Evolutionary conservation across 2,329 filamentous ascomycete species (phyloP).

Genomic region (Hypoxylon rubiginosum): DNA sequence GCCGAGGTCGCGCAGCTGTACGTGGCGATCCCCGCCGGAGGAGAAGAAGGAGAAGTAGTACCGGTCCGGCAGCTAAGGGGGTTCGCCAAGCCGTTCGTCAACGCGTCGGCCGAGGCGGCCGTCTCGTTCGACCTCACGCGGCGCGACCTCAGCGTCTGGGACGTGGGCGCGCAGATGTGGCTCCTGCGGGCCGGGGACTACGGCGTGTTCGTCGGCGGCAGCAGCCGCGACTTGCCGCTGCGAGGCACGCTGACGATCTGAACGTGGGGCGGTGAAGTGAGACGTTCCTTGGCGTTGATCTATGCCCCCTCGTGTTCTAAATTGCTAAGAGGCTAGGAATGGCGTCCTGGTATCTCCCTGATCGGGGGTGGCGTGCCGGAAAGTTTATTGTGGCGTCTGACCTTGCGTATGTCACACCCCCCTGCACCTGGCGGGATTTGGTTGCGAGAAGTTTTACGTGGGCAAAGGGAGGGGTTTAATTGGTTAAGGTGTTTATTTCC

Average conservation of each 20-base stretch:
- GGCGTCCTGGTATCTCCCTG: too few relatives aligned
- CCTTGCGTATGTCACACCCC: background rate
- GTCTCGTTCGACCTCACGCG: slow-evolving; percentile 69
- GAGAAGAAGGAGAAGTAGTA: slow-evolving; percentile 38
- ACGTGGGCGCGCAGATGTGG: slow-evolving; percentile 73
- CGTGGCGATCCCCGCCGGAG: slow-evolving; percentile 57
- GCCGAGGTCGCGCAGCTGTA: slow-evolving; percentile 66
- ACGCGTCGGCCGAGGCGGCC: slow-evolving; percentile 58
- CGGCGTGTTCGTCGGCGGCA: slow-evolving; percentile 61
- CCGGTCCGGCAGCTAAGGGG: slow-evolving; percentile 74
- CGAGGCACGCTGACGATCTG: slow-evolving; percentile 56
- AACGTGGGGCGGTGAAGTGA: slow-evolving; percentile 16
- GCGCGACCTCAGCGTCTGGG: slow-evolving; percentile 77
- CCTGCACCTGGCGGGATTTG: background rate
- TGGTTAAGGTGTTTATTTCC: background rate
- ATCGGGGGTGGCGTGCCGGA: background rate
- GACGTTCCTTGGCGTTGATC: too few relatives aligned
- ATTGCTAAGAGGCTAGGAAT: too few relatives aligned
- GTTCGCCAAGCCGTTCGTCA: slow-evolving; percentile 71
- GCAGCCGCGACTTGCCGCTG: slow-evolving; percentile 61
- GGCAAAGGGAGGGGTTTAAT: background rate
- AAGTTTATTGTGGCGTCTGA: background rate
- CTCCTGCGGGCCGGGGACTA: slow-evolving; percentile 62
- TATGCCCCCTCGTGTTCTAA: too few relatives aligned
- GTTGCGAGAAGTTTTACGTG: slow-evolving; percentile 2